Base-by-base conservation (phyloP, 352 stramenopile species). In the Phytophthora gonapodyides region DNA sequence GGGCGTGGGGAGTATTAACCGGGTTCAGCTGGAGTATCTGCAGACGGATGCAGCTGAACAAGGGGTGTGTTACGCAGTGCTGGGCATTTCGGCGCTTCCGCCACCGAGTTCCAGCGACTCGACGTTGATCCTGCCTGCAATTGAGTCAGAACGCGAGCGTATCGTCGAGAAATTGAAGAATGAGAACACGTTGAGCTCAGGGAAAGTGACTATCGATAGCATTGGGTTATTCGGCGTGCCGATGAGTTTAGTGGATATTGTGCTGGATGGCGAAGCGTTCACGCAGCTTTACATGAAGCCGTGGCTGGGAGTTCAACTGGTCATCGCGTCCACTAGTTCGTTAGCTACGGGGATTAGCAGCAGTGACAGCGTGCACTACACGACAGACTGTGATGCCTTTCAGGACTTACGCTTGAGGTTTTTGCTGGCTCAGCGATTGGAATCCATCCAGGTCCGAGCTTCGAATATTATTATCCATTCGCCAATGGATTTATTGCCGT, bases 231-330 rank as follows among this genome's bases (percentile, higher is more conserved):
- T 70, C 44, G 61, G 60, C 0, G 44, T 24, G 2, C 21, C 52
- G 17, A 73, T 73, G 55, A 31, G 5, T 10, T 47, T 73, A 38
- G 48, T 73, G 12, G 61, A 70, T 33, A 43, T 69, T 17, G 13
- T 47, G 7, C 8, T 73, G 24, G 61, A 73, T 42, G 65, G 65
- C 17, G 61, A 73, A 34, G 11, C 50, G 4, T 73, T 73, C 17
- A 17, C 33, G 19, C 64, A 63, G 13, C 17, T 73, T 19, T 57
- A 64, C 51, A 57, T 73, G 38, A 66, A 73, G 34, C 55, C 65
- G 24, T 73, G 65, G 65, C 24, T 73, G 12, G 58, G 59, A 2
- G 19, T 72, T 19, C 64, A 68, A 11, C 43, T 71, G 16, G 63
- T 15, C 7, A 57, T 72, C 44, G 49, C 47, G 7, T 57, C 64